Evolutionary conservation across 352 stramenopile species (phyloP).

Genomic region (Halophytophthora polymorphica): DNA sequence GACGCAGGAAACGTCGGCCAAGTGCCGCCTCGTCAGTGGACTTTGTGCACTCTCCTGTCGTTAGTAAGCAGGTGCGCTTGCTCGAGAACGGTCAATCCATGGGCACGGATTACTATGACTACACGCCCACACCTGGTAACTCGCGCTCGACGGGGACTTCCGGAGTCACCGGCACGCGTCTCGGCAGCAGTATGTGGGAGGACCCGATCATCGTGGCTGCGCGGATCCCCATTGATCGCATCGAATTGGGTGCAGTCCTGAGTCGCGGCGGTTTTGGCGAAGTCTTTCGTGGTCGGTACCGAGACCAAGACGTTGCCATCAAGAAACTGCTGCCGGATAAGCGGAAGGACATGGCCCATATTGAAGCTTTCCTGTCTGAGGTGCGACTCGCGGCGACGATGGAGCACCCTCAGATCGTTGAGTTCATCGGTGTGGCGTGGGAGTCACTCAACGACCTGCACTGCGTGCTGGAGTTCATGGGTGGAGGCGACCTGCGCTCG

Average conservation of each 20-base stretch:
- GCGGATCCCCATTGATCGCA: conserved; percentile 33
- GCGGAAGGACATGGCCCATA: conserved; percentile 35
- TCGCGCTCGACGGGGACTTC: conserved; percentile 14
- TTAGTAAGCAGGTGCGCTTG: conserved; percentile 8
- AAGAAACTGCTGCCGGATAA: conserved; percentile 42
- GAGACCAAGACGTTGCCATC: conserved; percentile 31
- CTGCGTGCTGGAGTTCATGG: conserved; percentile 53
- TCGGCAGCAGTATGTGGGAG: conserved; percentile 21
- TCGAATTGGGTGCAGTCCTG: conserved; percentile 28
- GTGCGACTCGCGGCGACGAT: conserved; percentile 40
- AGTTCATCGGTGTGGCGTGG: conserved; percentile 55
- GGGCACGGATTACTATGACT: conserved; percentile 20
- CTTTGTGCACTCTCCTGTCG: conserved; percentile 13
- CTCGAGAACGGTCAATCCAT: conserved; percentile 6
- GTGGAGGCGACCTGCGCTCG: conserved; percentile 36
- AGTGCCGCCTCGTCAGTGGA: conserved; percentile 10
- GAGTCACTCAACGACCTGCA: conserved; percentile 45
- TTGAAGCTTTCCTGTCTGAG: conserved; percentile 38
- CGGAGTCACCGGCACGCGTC: conserved; percentile 5
- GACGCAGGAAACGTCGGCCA: conserved; percentile 7
- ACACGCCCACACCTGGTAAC: conserved; percentile 10
- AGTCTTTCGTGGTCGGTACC: conserved; percentile 35
- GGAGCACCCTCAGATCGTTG: conserved; percentile 49
- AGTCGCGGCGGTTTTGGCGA: conserved; percentile 32
- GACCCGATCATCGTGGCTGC: conserved; percentile 36